These are phyloP conservation scores for Diaporthe sp. DNA, from an alignment of 2,329 filamentous ascomycete species.

Conservation along the genomic window DNA sequence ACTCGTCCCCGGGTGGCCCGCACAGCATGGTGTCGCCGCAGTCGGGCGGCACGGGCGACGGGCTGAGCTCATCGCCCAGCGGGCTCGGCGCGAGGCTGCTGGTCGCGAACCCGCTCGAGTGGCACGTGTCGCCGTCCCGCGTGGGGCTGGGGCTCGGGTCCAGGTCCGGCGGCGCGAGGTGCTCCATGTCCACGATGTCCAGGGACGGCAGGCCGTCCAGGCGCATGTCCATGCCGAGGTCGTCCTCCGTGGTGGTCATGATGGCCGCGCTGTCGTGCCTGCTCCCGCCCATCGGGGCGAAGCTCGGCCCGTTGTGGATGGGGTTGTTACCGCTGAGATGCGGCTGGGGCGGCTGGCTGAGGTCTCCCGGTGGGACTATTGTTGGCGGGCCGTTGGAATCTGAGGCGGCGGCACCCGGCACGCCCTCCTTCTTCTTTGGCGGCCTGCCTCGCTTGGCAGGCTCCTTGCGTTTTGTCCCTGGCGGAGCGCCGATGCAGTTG, in stretches of 20 bases:
- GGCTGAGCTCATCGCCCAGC: slow-evolving; percentile 39
- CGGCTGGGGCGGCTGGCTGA: slow-evolving; percentile 38
- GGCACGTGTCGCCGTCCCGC: slow-evolving; percentile 28
- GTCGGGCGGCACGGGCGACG: slow-evolving; percentile 37
- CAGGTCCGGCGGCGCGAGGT: slow-evolving; percentile 38
- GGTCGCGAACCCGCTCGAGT: slow-evolving; percentile 35
- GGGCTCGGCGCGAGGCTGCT: slow-evolving; percentile 40
- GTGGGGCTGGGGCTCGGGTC: slow-evolving; percentile 39
- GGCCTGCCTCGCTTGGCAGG: slow-evolving; percentile 73
- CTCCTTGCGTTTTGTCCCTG: slow-evolving; percentile 76
- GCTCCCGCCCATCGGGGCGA: slow-evolving; percentile 37
- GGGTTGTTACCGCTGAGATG: slow-evolving; percentile 22
- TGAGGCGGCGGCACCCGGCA: slow-evolving; percentile 17
- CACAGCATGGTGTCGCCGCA: slow-evolving; percentile 36
- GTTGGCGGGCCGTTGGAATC: slow-evolving; percentile 24
- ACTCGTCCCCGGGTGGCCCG: slow-evolving; percentile 39
- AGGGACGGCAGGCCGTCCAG: slow-evolving; percentile 18
- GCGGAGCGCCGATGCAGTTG: slow-evolving; percentile 96
- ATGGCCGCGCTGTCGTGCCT: slow-evolving; percentile 33
- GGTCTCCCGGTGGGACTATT: slow-evolving; percentile 32
- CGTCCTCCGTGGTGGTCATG: slow-evolving; percentile 32
- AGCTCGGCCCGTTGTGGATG: slow-evolving; percentile 34
- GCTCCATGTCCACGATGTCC: slow-evolving; percentile 34
- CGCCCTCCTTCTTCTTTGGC: slow-evolving; percentile 62
- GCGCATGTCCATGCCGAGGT: slow-evolving; percentile 20